phyloP scores from a whole-genome alignment of 495 filamentous ascomycete species.

The Aspergillus kassunensis region DNA sequence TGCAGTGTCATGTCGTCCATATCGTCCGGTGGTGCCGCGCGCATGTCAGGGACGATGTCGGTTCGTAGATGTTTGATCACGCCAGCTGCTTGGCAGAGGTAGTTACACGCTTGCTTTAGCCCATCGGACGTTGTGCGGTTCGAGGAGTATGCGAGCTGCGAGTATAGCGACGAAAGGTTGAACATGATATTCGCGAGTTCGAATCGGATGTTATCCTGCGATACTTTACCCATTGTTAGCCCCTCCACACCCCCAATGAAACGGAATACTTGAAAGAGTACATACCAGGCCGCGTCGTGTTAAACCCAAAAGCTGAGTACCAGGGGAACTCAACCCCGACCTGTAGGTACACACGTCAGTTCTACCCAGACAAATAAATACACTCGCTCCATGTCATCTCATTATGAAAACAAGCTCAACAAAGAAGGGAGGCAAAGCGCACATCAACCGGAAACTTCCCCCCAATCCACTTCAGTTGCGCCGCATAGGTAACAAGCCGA shows the following conservation, averaged over 20 bases:
- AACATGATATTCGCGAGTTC: constrained; percentile 91
- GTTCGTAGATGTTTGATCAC: constrained; percentile 76
- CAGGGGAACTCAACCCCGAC: constrained; percentile 94
- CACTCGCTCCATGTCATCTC: constrained; percentile 2
- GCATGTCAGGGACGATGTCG: constrained; percentile 78
- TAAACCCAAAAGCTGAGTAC: constrained; percentile 91
- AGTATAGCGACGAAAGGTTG: constrained; percentile 90
- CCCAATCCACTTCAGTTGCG: constrained; percentile 88
- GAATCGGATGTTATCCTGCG: constrained; percentile 90
- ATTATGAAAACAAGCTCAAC: not conserved
- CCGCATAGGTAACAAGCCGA: constrained; percentile 84
- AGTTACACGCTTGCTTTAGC: constrained; percentile 83
- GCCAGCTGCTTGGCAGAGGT: constrained; percentile 85
- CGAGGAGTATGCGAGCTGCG: constrained; percentile 77
- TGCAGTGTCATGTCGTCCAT: constrained; percentile 89
- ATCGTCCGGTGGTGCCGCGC: constrained; percentile 83
- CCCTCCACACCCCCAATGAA: not conserved
- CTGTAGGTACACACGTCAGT: no score
- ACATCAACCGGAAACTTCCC: constrained; percentile 96
- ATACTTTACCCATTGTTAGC: constrained; percentile 38
- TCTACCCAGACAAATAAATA: no score
- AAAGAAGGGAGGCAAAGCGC: not conserved
- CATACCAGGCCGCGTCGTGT: constrained; percentile 66
- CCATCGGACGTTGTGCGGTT: constrained; percentile 81
- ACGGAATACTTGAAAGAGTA: not conserved